Evolutionary conservation across 1,139 yeast genomes (phyloP).

Genomic region (Debaryomyces udenii): DNA sequence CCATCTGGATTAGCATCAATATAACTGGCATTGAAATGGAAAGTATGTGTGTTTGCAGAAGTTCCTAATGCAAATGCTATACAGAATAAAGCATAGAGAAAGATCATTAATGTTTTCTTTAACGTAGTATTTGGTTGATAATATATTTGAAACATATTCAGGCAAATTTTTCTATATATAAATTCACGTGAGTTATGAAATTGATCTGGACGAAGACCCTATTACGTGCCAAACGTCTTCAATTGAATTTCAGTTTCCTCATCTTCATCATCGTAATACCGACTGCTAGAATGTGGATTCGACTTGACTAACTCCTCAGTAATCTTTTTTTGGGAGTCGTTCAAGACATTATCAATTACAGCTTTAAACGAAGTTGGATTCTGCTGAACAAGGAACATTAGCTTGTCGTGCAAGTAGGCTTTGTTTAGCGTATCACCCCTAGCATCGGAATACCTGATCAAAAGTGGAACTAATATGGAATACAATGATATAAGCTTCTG

Average conservation of each 20-base stretch:
- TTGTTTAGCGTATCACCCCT: slow-evolving; percentile 25
- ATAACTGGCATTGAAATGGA: slow-evolving; percentile 77
- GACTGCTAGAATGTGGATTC: slow-evolving; percentile 9
- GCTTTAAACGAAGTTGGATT: slow-evolving; percentile 57
- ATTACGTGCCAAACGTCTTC: slow-evolving; percentile 33
- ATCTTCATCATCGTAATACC: slow-evolving; percentile 10
- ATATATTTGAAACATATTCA: too few relatives aligned
- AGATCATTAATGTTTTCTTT: neutral
- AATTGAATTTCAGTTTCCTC: slow-evolving; percentile 35
- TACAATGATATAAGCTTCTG: slow-evolving; percentile 35
- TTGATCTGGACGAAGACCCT: neutral
- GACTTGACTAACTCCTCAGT: slow-evolving; percentile 47
- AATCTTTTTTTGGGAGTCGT: slow-evolving; percentile 37
- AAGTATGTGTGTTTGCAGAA: slow-evolving; percentile 60
- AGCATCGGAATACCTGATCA: slow-evolving; percentile 38
- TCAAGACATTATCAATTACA: slow-evolving; percentile 44
- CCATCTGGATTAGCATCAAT: slow-evolving; percentile 80
- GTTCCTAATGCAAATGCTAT: slow-evolving; percentile 13
- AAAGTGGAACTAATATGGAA: slow-evolving; percentile 52
- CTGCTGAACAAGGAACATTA: slow-evolving; percentile 53
- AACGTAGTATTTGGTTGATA: neutral
- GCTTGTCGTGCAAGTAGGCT: slow-evolving; percentile 51
- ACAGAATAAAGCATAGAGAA: slow-evolving; percentile 1
- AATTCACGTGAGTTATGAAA: too few relatives aligned
- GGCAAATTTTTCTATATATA: too few relatives aligned